Base-by-base conservation (phyloP, 192 early-diverging fungal species). In the Endogone sp. region DNA sequence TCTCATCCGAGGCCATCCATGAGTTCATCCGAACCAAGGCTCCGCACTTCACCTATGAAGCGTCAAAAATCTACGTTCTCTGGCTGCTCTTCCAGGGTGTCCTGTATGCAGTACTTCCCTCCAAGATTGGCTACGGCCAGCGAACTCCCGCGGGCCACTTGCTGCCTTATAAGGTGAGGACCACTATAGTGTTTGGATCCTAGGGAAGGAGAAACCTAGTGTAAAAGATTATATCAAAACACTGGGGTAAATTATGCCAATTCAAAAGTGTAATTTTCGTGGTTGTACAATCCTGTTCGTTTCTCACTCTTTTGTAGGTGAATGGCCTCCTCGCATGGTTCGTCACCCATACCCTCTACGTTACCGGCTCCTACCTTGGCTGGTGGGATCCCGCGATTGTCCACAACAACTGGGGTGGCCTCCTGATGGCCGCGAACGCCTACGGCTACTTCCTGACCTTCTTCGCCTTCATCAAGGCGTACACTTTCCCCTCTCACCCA, bases 361-460 rank as follows among this genome's bases (percentile, higher is more conserved):
- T 91, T 44, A 76, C 68, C 62, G 87, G 82, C 22, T 88, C 89
- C 32, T 82, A 82, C 63, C 78, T 91, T 58, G 82, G 81, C 56
- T 83, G 83, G 71, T 93, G 89, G 77, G 70, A 81, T 23, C 78
- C 85, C 10, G 79, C 90, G 2, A 82, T 93, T 60, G 85, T 93
- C 58, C 81, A 88, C 73, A 90, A 93, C 79, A 76, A 91, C 82
- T 93, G 89, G 88, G 88, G 86, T 22, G 79, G 76, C 29, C 84
- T 93, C 49, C 73, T 92, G 58, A 64, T 91, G 37, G 89, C 88
- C 23, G 86, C 89, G 72, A 92, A 91, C 76, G 57, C 82, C 37
- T 91, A 92, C 78, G 92, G 92, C 25, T 93, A 90, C 82, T 84
- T 88, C 71, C 77, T 93, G 70, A 88, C 90, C 30, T 74, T 85